Conservation (phyloP, 2,329 filamentous ascomycete species). For the Colletotrichum abscissum region DNA sequence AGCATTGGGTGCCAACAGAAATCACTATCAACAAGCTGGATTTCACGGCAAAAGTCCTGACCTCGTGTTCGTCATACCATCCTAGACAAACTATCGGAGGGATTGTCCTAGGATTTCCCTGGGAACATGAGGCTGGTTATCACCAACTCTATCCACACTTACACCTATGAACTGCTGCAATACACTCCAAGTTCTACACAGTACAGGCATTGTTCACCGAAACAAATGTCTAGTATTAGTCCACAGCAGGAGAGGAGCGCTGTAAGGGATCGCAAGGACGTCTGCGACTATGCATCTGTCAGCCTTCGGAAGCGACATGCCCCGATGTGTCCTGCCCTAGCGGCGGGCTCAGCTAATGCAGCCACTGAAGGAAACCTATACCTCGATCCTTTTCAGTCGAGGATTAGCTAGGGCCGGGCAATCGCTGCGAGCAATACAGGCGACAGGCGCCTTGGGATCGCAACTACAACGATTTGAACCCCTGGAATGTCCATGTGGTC, state of each 20-base stretch:
- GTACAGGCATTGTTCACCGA: background rate
- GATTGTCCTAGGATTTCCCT: background rate
- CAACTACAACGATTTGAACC: conserved; percentile 18
- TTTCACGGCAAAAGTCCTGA: background rate
- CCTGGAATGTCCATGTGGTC: conserved; percentile 29
- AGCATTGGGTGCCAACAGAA: conserved; percentile 30
- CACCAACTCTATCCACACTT: background rate
- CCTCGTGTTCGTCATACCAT: conserved; percentile 24
- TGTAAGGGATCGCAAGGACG: conserved; percentile 2
- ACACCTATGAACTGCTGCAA: background rate
- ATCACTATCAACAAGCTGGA: conserved; percentile 19
- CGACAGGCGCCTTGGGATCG: conserved; percentile 3
- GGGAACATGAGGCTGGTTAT: background rate
- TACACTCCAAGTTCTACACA: background rate
- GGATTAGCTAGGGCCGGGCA: conserved; percentile 2
- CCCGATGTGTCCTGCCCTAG: conserved; percentile 11
- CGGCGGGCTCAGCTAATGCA: conserved; percentile 21
- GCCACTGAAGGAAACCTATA: conserved; percentile 3
- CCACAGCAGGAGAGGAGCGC: background rate
- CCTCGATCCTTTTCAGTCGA: background rate
- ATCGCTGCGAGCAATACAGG: conserved; percentile 8
- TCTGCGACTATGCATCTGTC: background rate
- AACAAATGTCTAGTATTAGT: background rate
- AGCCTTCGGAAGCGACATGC: background rate
- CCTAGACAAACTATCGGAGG: background rate